A percentile compares a stretch with the other conserved stretches of the same genome.
Evolutionary conservation across 768 basidiomycete species (phyloP).

Genomic region (Sistotremastrum suecicum): DNA sequence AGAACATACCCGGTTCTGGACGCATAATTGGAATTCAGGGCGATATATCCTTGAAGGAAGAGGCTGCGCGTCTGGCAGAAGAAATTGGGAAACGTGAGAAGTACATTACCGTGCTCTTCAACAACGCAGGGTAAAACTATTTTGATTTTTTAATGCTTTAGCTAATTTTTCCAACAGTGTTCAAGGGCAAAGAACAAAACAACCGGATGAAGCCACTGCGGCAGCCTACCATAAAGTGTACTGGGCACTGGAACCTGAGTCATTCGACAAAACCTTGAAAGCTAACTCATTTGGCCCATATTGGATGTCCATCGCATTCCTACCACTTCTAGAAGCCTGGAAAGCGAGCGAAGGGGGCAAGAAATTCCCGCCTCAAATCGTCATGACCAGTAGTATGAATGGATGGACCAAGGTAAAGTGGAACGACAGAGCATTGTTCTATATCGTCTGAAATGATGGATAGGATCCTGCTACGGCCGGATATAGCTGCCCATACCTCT

Average conservation of each 20-base stretch:
- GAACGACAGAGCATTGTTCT: not conserved
- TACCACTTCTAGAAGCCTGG: constrained; percentile 37
- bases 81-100: constrained; percentile 24
- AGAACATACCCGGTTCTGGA: constrained; percentile 16
- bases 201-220: constrained; percentile 15
- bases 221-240: constrained; percentile 24
- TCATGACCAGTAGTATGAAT: constrained; percentile 39
- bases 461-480: constrained; percentile 29
- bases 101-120: constrained; percentile 32
- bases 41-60: constrained; percentile 29
- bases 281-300: constrained; percentile 34
- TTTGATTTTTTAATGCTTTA: not conserved
- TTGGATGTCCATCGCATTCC: constrained; percentile 43
- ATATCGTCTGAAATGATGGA: not conserved
- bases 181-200: not conserved
- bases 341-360: constrained; percentile 17
- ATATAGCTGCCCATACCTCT: constrained; percentile 29
- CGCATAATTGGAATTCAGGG: constrained; percentile 27
- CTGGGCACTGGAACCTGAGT: constrained; percentile 19
- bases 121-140: constrained; percentile 26
- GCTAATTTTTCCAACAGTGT: not conserved
- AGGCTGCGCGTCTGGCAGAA: constrained; percentile 27
- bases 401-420: constrained; percentile 32
- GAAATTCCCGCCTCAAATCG: constrained; percentile 30
- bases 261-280: constrained; percentile 21